phyloP scores from a whole-genome alignment of 352 stramenopile genomes.

The Globisporangium orthogonon region DNA sequence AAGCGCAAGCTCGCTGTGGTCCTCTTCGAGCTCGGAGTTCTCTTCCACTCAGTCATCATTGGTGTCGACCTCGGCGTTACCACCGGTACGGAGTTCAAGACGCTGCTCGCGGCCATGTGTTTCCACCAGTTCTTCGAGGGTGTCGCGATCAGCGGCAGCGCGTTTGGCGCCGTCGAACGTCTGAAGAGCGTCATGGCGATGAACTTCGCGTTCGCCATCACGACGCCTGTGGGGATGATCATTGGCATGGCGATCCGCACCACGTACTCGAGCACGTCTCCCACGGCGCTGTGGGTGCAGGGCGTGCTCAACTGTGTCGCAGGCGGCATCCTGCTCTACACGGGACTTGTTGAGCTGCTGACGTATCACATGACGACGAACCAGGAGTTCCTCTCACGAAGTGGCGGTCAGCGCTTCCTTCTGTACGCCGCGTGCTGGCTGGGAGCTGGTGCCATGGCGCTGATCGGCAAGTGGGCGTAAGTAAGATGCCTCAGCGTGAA shows the following conservation, averaged over 20 bases:
- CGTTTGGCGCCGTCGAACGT: slow-evolving; percentile 30
- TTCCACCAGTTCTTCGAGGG: slow-evolving; percentile 81
- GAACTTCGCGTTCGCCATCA: slow-evolving; percentile 45
- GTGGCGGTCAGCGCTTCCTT: slow-evolving; percentile 23
- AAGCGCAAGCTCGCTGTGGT: slow-evolving; percentile 36
- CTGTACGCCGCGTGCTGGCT: slow-evolving; percentile 45
- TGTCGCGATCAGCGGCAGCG: slow-evolving; percentile 44
- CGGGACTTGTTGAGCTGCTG: slow-evolving; percentile 25
- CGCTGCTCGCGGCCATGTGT: slow-evolving; percentile 51
- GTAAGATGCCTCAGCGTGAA: not conserved
- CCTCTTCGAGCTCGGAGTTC: slow-evolving; percentile 47
- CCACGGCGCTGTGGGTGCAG: slow-evolving; percentile 47
- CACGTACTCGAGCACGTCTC: slow-evolving; percentile 42
- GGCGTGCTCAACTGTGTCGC: slow-evolving; percentile 59
- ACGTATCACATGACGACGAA: slow-evolving; percentile 73
- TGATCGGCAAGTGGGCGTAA: slow-evolving; percentile 67
- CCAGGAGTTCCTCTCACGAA: slow-evolving; percentile 37
- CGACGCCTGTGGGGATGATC: slow-evolving; percentile 42
- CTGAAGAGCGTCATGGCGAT: slow-evolving; percentile 35
- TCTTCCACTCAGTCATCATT: slow-evolving; percentile 70
- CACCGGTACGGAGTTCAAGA: slow-evolving; percentile 38
- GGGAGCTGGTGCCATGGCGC: slow-evolving; percentile 47
- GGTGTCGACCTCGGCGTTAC: slow-evolving; percentile 55
- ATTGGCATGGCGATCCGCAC: slow-evolving; percentile 52
- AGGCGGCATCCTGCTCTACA: slow-evolving; percentile 67